Conservation (phyloP, 306 rosid genomes). For the Cercis canadensis region DNA sequence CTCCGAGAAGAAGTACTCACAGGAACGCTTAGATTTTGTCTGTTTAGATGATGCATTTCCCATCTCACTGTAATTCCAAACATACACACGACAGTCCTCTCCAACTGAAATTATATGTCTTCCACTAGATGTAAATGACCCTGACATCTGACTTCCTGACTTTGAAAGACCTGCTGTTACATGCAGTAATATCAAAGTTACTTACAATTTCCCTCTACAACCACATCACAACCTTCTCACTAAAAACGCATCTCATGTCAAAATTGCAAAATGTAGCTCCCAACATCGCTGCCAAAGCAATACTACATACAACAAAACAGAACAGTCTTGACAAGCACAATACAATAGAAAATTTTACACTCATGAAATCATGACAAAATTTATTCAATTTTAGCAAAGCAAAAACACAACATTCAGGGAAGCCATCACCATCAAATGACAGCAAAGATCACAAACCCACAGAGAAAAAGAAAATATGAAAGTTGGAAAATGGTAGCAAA, state of each 20-base stretch:
- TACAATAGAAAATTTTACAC: too few species aligned
- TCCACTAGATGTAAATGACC: constrained; percentile 67
- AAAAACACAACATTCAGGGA: constrained; percentile 1
- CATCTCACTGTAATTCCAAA: constrained; percentile 62
- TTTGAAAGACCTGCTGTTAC: constrained; percentile 71
- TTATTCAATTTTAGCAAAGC: too few species aligned
- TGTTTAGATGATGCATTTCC: constrained; percentile 42
- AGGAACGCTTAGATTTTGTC: constrained; percentile 58
- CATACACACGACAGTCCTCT: constrained; percentile 75
- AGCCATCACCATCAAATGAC: neutral
- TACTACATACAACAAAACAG: too few species aligned
- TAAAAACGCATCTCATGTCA: too few species aligned
- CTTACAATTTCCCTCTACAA: constrained; percentile 32
- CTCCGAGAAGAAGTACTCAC: constrained; percentile 71
- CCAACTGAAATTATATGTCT: constrained; percentile 76
- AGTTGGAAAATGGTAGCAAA: too few species aligned
- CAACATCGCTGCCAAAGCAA: too few species aligned
- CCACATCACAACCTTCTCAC: too few species aligned
- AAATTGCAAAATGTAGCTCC: too few species aligned
- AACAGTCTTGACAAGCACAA: too few species aligned
- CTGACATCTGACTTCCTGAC: constrained; percentile 81
- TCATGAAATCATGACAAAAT: too few species aligned
- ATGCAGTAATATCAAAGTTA: constrained; percentile 25
- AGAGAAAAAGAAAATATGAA: too few species aligned
- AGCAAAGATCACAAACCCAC: too few species aligned